Conservation (phyloP, 441 rosid species). For the Kokia cookei region DNA sequence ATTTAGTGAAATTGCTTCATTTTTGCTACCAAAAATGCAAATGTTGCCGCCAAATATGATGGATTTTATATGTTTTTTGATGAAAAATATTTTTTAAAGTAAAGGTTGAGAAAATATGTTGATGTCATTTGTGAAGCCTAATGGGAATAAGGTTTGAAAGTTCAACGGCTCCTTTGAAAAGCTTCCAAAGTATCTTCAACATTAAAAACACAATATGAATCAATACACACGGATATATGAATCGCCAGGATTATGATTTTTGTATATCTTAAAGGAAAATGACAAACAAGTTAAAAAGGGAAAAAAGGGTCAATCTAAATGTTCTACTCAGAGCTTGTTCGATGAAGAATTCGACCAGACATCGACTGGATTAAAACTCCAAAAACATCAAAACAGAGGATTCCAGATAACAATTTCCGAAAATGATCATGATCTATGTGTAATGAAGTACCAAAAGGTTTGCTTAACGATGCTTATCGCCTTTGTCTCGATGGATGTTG, state of each 20-base stretch:
- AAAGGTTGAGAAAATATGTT: not conserved
- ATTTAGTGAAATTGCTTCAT: not conserved
- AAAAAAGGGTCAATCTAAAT: not conserved
- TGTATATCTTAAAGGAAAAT: not conserved
- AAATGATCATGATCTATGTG: not conserved
- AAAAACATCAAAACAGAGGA: not conserved
- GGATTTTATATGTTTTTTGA: not conserved
- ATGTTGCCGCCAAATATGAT: conserved; percentile 31
- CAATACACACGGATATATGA: not conserved
- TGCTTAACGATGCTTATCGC: not conserved
- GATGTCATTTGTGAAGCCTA: not conserved
- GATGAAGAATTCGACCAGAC: not conserved
- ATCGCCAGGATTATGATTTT: not conserved
- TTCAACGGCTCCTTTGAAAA: conserved; percentile 1
- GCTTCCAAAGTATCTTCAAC: not conserved
- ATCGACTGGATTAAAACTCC: conserved; percentile 3
- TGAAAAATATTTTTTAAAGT: too few species aligned
- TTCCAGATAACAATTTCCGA: not conserved
- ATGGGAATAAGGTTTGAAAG: not conserved
- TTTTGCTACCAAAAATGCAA: conserved; percentile 13
- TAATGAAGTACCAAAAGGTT: not conserved
- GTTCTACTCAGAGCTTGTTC: not conserved
- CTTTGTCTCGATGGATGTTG: conserved; percentile 9
- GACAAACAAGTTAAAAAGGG: not conserved
- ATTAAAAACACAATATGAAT: too few species aligned